Evolutionary conservation across 2,329 filamentous ascomycete species (phyloP).

Genomic region (Hysterium pulicare): DNA sequence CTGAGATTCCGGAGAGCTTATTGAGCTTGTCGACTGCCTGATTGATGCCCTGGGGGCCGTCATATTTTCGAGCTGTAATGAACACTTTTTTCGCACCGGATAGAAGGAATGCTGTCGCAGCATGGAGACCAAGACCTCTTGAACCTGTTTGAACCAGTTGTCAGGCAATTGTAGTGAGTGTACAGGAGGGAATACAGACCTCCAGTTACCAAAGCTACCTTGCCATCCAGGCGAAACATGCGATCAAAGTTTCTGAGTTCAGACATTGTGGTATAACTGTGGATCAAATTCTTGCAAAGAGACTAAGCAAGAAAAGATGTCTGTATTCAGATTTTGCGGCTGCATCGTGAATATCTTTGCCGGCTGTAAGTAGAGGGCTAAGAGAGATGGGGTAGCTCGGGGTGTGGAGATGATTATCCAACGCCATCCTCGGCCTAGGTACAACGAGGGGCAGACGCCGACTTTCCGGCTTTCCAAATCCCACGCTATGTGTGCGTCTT

Average conservation of each 20-base stretch:
- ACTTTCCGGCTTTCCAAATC: slow-evolving; percentile 12
- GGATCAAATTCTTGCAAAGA: neutral
- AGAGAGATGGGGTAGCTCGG: slow-evolving; percentile 17
- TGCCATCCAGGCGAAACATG: slow-evolving; percentile 37
- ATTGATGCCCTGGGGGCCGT: slow-evolving; percentile 36
- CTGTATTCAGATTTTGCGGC: neutral
- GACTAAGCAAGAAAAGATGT: neutral
- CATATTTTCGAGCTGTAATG: slow-evolving; percentile 37
- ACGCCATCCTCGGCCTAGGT: slow-evolving; percentile 14
- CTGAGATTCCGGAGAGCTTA: slow-evolving; percentile 29
- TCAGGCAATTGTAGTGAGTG: neutral
- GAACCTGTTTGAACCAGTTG: slow-evolving; percentile 27
- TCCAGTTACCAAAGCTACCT: slow-evolving; percentile 36
- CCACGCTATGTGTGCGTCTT: slow-evolving; percentile 4
- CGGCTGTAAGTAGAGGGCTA: neutral
- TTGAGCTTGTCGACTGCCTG: slow-evolving; percentile 39
- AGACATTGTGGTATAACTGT: slow-evolving; percentile 22
- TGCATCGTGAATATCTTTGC: slow-evolving; percentile 12
- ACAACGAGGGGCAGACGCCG: slow-evolving; percentile 17
- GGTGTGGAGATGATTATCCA: slow-evolving; percentile 24
- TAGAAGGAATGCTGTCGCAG: slow-evolving; percentile 38
- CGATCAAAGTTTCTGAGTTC: slow-evolving; percentile 29
- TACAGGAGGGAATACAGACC: slow-evolving; percentile 15
- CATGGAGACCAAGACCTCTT: slow-evolving; percentile 37
- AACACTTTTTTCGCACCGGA: slow-evolving; percentile 40